Evolutionary conservation across 2,329 filamentous ascomycete species (phyloP).

Genomic region (Aschersonia sp.): DNA sequence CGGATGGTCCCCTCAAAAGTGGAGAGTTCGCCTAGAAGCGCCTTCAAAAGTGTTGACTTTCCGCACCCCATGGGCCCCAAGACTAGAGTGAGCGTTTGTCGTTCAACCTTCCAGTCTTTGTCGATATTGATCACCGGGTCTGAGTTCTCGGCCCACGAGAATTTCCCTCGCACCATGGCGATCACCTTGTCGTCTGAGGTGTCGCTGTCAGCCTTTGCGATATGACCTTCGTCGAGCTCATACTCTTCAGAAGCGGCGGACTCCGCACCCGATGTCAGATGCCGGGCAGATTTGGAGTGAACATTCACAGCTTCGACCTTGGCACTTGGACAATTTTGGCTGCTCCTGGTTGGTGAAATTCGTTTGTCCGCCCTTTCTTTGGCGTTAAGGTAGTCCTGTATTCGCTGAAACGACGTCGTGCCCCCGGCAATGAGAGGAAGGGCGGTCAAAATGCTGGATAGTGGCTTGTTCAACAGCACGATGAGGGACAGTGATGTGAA

Average conservation of each 20-base stretch:
- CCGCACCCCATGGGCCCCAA: neutral
- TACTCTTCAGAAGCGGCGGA: neutral
- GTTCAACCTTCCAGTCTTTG: neutral
- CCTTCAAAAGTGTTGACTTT: neutral
- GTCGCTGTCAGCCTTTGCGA: too few species aligned
- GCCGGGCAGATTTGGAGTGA: neutral
- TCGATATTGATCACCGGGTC: too few species aligned
- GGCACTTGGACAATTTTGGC: neutral
- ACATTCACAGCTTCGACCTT: too few species aligned
- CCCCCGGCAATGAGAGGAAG: neutral
- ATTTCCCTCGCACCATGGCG: neutral
- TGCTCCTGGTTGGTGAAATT: neutral
- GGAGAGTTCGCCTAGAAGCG: constrained; percentile 12
- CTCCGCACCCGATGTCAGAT: neutral
- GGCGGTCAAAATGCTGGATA: neutral
- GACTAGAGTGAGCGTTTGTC: neutral
- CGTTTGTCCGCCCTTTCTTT: neutral
- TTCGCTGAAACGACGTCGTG: neutral
- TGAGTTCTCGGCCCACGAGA: neutral
- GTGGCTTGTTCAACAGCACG: neutral
- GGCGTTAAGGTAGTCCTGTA: neutral
- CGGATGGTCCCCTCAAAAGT: neutral
- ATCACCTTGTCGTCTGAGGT: neutral
- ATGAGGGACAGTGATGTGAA: neutral
- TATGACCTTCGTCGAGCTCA: neutral